Conservation (phyloP, 2,329 filamentous ascomycete species). For the Amauroascus niger region DNA sequence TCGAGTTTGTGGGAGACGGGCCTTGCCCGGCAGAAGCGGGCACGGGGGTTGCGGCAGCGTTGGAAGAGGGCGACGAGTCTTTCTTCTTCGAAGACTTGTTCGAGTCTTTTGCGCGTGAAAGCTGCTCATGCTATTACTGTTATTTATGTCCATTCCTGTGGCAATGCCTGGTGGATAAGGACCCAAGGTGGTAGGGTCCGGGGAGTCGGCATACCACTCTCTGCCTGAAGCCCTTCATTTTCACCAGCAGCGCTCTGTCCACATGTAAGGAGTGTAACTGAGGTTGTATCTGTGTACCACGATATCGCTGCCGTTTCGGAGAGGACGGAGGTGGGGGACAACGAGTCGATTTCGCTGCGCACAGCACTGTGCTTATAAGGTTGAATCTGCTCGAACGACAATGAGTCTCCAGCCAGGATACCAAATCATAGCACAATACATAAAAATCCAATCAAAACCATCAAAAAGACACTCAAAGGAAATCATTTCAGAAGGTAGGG, state of each 20-base stretch:
- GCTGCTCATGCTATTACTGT: slow-evolving; percentile 61
- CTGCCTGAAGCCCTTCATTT: slow-evolving; percentile 96
- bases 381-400: neutral
- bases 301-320: slow-evolving; percentile 11
- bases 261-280: slow-evolving; percentile 14
- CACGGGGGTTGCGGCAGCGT: slow-evolving; percentile 37
- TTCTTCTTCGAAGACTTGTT: slow-evolving; percentile 67
- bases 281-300: slow-evolving; percentile 14
- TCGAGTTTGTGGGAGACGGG: slow-evolving; percentile 52
- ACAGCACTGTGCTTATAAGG: neutral
- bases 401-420: neutral
- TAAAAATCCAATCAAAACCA: neutral
- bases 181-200: slow-evolving; percentile 22
- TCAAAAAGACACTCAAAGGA: neutral
- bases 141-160: slow-evolving; percentile 29
- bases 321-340: neutral
- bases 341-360: slow-evolving; percentile 2
- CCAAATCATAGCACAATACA: neutral
- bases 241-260: slow-evolving; percentile 36
- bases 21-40: slow-evolving; percentile 25
- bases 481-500: neutral
- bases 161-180: slow-evolving; percentile 7
- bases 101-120: slow-evolving; percentile 79
- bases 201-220: slow-evolving; percentile 67
- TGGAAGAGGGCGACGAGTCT: slow-evolving; percentile 56